Percentiles rank a stretch among this genome's conserved stretches.
Conservation (phyloP, 2,329 filamentous ascomycete species). For the Pseudogymnoascus sp. region DNA sequence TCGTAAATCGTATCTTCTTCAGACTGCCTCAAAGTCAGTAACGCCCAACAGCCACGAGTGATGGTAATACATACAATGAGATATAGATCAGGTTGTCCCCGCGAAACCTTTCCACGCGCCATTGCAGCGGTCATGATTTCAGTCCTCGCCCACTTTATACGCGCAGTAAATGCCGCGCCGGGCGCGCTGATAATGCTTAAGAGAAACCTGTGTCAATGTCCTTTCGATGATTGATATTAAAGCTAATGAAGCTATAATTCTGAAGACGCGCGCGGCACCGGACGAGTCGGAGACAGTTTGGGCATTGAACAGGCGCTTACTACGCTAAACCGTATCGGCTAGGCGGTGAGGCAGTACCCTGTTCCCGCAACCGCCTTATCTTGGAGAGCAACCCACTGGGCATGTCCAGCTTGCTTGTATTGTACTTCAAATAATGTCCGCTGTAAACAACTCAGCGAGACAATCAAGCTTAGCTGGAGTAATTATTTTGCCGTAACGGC, state of each 20-base stretch:
- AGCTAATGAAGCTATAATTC: slow-evolving; percentile 8
- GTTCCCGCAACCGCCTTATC: slow-evolving; percentile 4
- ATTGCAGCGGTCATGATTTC: neutral
- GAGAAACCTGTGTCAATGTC: neutral
- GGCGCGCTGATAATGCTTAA: slow-evolving; percentile 2
- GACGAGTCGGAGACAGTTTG: slow-evolving; percentile 4
- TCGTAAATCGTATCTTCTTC: slow-evolving; percentile 94
- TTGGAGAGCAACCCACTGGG: neutral
- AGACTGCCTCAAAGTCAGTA: slow-evolving; percentile 44
- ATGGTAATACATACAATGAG: slow-evolving; percentile 28
- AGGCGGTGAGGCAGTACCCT: slow-evolving; percentile 8
- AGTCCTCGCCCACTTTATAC: neutral
- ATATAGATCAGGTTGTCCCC: slow-evolving; percentile 30
- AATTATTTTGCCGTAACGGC: neutral
- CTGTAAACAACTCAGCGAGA: slow-evolving; percentile 8
- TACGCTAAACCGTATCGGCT: neutral
- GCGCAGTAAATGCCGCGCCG: slow-evolving; percentile 1
- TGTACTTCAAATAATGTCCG: slow-evolving; percentile 4
- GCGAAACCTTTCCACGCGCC: slow-evolving; percentile 13
- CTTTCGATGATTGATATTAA: slow-evolving; percentile 2
- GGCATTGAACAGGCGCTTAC: slow-evolving; percentile 3
- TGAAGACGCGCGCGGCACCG: neutral
- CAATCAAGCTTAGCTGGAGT: neutral
- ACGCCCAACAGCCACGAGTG: neutral
- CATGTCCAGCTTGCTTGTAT: slow-evolving; percentile 4